A percentile compares a stretch with the other conserved stretches of the same genome.
These are phyloP conservation scores for Porogramme epimiltina DNA, from an alignment of 1,284 basidiomycete species.

Conservation along the genomic window DNA sequence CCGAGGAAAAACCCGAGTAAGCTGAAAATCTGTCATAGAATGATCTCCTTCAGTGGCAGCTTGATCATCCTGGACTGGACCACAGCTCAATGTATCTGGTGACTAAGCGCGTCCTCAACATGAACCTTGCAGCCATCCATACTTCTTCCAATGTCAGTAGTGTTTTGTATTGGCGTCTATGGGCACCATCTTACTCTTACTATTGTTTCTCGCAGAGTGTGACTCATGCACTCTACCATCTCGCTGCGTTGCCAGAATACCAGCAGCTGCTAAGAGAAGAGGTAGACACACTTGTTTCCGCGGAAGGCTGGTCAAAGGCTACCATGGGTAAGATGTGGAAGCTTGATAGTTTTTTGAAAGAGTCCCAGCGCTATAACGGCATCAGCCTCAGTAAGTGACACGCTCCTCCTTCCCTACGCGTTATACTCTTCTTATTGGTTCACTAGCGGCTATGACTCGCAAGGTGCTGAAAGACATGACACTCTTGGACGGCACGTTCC, in stretches of 20 bases:
- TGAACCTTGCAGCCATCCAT: slow-evolving; percentile 36
- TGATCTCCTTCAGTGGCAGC: not conserved
- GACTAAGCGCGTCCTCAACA: slow-evolving; percentile 23
- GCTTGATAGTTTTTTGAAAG: slow-evolving; percentile 55
- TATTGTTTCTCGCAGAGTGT: slow-evolving; percentile 30
- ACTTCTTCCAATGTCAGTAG: slow-evolving; percentile 31
- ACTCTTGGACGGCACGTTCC: slow-evolving; percentile 42
- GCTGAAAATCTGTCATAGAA: no score
- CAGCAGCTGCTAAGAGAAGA: slow-evolving; percentile 49
- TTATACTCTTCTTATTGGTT: not conserved
- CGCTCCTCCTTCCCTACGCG: not conserved
- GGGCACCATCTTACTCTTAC: not conserved
- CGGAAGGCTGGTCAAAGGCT: slow-evolving; percentile 45
- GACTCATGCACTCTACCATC: slow-evolving; percentile 39
- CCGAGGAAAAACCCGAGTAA: no score
- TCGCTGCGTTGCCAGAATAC: slow-evolving; percentile 42
- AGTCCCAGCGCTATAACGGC: slow-evolving; percentile 43
- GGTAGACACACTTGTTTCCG: slow-evolving; percentile 37
- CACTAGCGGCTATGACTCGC: not conserved
- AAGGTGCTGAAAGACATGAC: slow-evolving; percentile 35
- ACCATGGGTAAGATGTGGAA: slow-evolving; percentile 47
- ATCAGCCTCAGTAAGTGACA: slow-evolving; percentile 21
- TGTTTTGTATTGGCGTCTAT: not conserved
- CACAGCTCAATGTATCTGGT: slow-evolving; percentile 6
- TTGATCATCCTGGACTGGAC: not conserved